Evolutionary conservation across 441 rosid genomes (phyloP), one percentile per base, ranked within the genome.

Genomic region (Brassica balearica): DNA sequence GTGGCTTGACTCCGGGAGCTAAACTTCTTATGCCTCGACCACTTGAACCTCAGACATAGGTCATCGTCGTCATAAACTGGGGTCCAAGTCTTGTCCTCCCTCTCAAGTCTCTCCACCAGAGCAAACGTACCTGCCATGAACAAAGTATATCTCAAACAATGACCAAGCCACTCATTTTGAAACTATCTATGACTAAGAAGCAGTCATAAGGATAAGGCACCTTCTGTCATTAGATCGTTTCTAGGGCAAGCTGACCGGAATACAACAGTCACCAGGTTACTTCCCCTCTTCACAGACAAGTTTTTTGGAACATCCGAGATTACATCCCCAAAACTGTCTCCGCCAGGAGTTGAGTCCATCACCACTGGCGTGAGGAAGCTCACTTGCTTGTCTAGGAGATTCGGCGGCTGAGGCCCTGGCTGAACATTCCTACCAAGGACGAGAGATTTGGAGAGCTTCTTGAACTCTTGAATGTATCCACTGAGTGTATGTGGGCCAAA

Each of bases 41-140:
- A 94, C 79, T 78, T 94, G 76, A 94, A 96, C 14, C 84, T 87
- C 29, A 96, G 90, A 88, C 98, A 94, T 73, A 94, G 88, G 82
- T 96, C 98, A 70, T 94, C 99, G 1, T 96, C 98, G n/a, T 96
- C 99, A 17, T 90, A 92, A 56, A 86, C 88, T 1, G 98, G 98
- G 59, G 87, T 82, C 99, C 99, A 96, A 2, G 77, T 86, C 73
- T 71, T 75, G 59, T 88, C 95, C 74, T 78, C 81, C 14, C 85
- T 88, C 65, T 83, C 88, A 76, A 91, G 87, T 51, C 68, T 84
- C 86, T 95, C 99, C 72, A 93, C 98, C 34, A 95, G 88, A 27
- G 92, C 76, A 72, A 91, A 93, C 70, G 99, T 95, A 14, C 83
- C 83, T 80, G 72, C 62, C 76, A 59, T 48, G 20, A 58, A 64